These are phyloP conservation scores for Ustilago loliicola DNA, from an alignment of 1,284 basidiomycete genomes.

Conservation along the genomic window DNA sequence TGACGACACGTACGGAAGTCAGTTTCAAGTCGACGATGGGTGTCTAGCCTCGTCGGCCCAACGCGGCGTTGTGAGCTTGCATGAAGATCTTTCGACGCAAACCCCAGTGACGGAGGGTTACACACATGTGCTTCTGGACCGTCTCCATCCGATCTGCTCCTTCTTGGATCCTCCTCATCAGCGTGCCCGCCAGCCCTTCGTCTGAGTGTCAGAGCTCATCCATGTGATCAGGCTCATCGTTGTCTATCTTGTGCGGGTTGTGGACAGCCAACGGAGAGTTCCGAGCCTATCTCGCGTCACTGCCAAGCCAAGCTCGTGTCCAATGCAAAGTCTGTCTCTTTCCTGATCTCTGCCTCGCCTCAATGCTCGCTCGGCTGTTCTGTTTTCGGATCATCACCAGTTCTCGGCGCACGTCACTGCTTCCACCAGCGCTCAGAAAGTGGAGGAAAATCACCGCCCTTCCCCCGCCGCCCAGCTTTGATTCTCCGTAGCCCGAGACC, in stretches of 20 bases:
- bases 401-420: slow-evolving; percentile 25
- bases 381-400: neutral
- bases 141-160: too few species aligned
- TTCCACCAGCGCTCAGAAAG: neutral
- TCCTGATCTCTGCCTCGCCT: neutral
- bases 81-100: neutral
- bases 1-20: neutral
- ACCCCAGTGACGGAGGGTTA: neutral
- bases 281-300: neutral
- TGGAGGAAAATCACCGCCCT: neutral
- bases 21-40: too few species aligned
- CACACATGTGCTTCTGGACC: neutral
- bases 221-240: too few species aligned
- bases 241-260: too few species aligned
- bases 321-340: too few species aligned
- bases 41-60: slow-evolving; percentile 17
- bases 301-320: neutral
- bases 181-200: too few species aligned
- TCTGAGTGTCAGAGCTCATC: too few species aligned
- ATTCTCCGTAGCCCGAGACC: slow-evolving; percentile 1
- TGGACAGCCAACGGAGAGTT: neutral
- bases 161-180: too few species aligned
- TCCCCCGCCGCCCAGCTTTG: neutral
- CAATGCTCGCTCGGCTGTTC: slow-evolving; percentile 12
- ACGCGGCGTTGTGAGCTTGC: slow-evolving; percentile 16